phyloP scores from a whole-genome alignment of 257 asterid species.

The Cordia subcordata region DNA sequence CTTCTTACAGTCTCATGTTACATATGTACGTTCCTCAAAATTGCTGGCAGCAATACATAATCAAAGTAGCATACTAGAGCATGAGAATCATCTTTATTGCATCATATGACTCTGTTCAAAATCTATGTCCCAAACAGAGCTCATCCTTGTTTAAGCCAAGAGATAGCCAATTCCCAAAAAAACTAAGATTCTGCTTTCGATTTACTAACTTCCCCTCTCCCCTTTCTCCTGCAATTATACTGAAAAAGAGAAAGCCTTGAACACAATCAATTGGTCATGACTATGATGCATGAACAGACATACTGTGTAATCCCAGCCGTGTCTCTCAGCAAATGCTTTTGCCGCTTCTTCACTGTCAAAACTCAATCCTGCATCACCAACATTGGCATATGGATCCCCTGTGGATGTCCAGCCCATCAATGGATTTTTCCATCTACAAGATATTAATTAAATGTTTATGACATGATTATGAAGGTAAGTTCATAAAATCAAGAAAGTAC shows the following conservation, averaged over 20 bases:
- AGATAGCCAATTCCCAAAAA: too few relatives aligned
- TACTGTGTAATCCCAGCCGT: constrained; percentile 93
- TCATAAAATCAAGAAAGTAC: not conserved
- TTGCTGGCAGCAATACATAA: too few relatives aligned
- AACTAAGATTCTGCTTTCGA: too few relatives aligned
- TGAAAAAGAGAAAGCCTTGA: not conserved
- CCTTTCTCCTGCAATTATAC: too few relatives aligned
- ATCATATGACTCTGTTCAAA: too few relatives aligned
- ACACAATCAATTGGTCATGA: not conserved
- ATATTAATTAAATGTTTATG: constrained; percentile 9
- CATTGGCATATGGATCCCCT: constrained; percentile 95
- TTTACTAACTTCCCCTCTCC: too few relatives aligned
- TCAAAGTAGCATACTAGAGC: too few relatives aligned
- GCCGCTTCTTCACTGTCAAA: constrained; percentile 93
- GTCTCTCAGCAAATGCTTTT: constrained; percentile 63
- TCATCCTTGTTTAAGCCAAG: too few relatives aligned
- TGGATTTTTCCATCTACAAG: constrained; percentile 92
- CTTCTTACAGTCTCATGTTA: too few relatives aligned
- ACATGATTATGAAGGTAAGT: constrained; percentile 2
- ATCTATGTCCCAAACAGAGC: too few relatives aligned
- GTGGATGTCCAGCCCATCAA: constrained; percentile 99
- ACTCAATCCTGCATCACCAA: constrained; percentile 74
- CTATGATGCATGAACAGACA: not conserved
- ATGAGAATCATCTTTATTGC: too few relatives aligned
- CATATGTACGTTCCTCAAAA: too few relatives aligned